Evolutionary conservation across 176 grass and related monocot genomes (phyloP).

Genomic region (Canna indica): DNA sequence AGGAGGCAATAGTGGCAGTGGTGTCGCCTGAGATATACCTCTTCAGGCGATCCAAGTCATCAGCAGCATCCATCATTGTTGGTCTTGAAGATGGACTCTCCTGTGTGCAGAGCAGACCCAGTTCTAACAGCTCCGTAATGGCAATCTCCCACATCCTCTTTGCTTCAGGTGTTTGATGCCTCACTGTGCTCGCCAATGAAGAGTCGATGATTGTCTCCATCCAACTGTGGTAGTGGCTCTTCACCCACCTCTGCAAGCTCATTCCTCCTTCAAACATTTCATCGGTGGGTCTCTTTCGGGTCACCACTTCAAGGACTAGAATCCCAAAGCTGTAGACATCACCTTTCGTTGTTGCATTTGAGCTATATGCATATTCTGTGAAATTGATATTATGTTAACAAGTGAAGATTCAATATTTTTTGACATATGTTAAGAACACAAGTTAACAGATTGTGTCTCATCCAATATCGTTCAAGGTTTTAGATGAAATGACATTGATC

Average conservation of each 20-base stretch:
- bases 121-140: conserved; percentile 69
- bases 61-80: conserved; percentile 71
- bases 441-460: too few species aligned
- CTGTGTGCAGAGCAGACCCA: conserved; percentile 67
- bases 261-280: conserved; percentile 63
- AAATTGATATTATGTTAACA: not conserved
- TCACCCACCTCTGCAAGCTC: conserved; percentile 74
- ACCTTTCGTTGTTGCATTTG: conserved; percentile 59
- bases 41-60: conserved; percentile 73
- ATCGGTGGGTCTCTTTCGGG: conserved; percentile 50
- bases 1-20: conserved; percentile 34
- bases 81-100: conserved; percentile 46
- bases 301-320: conserved; percentile 65
- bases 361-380: conserved; percentile 77
- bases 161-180: conserved; percentile 49
- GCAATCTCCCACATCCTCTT: conserved; percentile 73
- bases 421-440: too few species aligned
- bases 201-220: conserved; percentile 37
- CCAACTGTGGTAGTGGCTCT: conserved; percentile 42
- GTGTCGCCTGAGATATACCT: conserved; percentile 65
- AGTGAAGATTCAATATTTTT: not conserved
- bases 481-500: too few species aligned
- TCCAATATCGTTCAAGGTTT: too few species aligned
- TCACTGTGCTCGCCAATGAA: conserved; percentile 26
- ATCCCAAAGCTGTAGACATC: conserved; percentile 94